Evolutionary conservation across 257 asterid genomes (phyloP), one percentile per base, ranked within the genome.

Genomic region (Handroanthus guayacan): DNA sequence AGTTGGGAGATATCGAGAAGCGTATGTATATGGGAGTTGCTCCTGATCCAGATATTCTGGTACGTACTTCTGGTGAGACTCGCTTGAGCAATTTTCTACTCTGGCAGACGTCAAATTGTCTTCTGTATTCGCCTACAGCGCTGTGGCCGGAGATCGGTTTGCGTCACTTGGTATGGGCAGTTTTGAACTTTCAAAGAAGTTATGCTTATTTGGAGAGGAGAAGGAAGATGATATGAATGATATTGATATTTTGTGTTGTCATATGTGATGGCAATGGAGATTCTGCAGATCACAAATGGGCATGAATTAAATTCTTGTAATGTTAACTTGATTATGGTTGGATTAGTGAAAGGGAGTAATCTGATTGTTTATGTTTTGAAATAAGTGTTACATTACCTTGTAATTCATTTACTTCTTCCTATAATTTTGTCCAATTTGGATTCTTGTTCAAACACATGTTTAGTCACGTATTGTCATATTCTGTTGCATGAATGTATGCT

Each of bases 131-230:
- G 0, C 96, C 97, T 0, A 51, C 57, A 37, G 97, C 87, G 0
- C 71, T 90, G 68, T 90, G 96, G 93, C 97, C 97, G 34, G 96
- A 92, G 82, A 78, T 92, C 39, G 96, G 96, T 36, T 78, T 90
- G 66, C 67, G 85, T 9, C 97, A 92, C 72, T 72, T 94, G 38
- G 86, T 90, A 50, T 85, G 96, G 97, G 93, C 90, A 4, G 90
- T 94, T 5, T 44, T 92, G 80, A 80, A 84, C 71, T 92, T 85
- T 58, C 97, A 90, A 65, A 88, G 86, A 51, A 74, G 60, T 3
- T 68, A 84, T 75, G 82, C 86, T 34, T 78, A 80, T 50, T 70
- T 86, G 76, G 88, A 87, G 84, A 90, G 76, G 83, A 82, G 84
- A 75, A 83, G 79, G 85, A 84, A 85, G 83, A 77, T 80, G 67